Conservation (phyloP, 1,284 basidiomycete genomes). For the Apiotrichum domesticum region DNA sequence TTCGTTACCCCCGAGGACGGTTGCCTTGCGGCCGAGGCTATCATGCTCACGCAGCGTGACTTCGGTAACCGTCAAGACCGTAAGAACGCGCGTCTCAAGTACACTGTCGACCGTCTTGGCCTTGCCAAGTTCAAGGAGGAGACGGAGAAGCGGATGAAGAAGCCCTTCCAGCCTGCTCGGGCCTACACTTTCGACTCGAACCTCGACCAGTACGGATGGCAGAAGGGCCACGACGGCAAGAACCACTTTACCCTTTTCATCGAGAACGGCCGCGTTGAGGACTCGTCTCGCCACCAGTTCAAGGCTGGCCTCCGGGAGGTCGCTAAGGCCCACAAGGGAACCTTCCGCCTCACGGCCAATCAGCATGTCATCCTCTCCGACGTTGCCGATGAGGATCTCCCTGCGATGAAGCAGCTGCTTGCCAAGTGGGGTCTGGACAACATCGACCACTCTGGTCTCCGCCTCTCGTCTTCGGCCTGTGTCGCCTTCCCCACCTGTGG, state of each 20-base stretch:
- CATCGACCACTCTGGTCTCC: constrained; percentile 69
- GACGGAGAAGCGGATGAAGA: constrained; percentile 85
- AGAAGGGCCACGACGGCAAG: constrained; percentile 75
- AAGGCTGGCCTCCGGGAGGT: constrained; percentile 90
- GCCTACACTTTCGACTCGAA: constrained; percentile 82
- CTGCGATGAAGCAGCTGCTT: constrained; percentile 71
- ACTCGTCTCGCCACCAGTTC: constrained; percentile 83
- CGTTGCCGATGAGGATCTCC: constrained; percentile 65
- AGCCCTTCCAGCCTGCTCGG: constrained; percentile 64
- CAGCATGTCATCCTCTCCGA: constrained; percentile 91
- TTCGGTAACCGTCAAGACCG: constrained; percentile 81
- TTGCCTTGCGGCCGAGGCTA: constrained; percentile 76
- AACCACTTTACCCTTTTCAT: constrained; percentile 93
- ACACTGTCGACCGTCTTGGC: constrained; percentile 94
- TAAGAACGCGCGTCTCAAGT: constrained; percentile 88
- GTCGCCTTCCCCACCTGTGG: constrained; percentile 97
- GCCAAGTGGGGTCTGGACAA: constrained; percentile 89
- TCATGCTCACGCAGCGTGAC: constrained; percentile 92
- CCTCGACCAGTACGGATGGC: constrained; percentile 92
- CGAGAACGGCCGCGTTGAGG: constrained; percentile 94
- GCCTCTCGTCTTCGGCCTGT: constrained; percentile 85
- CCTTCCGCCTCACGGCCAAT: constrained; percentile 88
- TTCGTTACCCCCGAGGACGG: constrained; percentile 89
- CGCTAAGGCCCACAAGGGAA: constrained; percentile 87
- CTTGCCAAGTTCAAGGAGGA: constrained; percentile 78